A percentile compares a stretch with the other conserved stretches of the same genome.
These are phyloP conservation scores for Eucalyptus fibrosa DNA, from an alignment of 345 rosid species.

Conservation along the genomic window DNA sequence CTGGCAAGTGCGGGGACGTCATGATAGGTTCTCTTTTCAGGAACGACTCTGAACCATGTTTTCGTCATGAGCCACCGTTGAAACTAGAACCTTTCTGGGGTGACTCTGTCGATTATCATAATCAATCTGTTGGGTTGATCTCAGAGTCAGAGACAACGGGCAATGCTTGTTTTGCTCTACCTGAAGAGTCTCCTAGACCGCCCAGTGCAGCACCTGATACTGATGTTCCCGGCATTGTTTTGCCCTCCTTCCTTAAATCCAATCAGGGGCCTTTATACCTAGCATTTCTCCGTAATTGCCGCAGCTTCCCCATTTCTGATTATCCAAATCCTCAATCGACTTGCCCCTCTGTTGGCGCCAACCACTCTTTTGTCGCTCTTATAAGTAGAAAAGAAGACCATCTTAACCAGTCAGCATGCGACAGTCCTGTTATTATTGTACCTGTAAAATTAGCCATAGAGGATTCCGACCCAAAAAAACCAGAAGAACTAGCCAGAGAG, in stretches of 20 bases:
- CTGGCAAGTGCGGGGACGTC: not conserved
- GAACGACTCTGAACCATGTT: not conserved
- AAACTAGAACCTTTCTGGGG: not conserved
- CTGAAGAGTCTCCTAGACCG: not conserved
- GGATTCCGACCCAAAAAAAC: rapidly evolving
- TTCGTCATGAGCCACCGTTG: rapidly evolving
- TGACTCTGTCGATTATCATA: not conserved
- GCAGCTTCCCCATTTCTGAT: not conserved
- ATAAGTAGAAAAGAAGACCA: not conserved
- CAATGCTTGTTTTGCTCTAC: not conserved
- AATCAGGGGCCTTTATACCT: not conserved
- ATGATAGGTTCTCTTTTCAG: not conserved
- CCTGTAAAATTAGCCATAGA: not conserved
- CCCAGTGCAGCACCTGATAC: not conserved
- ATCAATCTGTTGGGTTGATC: not conserved
- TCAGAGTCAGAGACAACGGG: not conserved
- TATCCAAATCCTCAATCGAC: not conserved
- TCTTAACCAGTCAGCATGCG: not conserved
- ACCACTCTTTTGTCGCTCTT: not conserved
- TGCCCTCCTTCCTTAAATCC: not conserved
- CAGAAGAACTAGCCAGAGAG: too few species aligned
- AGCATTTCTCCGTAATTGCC: not conserved
- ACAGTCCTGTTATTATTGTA: not conserved
- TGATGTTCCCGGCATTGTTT: not conserved
- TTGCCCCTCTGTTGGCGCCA: not conserved